Evolutionary conservation across 768 basidiomycete genomes (phyloP), one percentile per base, ranked within the genome.

Genomic region (Hebeloma cylindrosporum): DNA sequence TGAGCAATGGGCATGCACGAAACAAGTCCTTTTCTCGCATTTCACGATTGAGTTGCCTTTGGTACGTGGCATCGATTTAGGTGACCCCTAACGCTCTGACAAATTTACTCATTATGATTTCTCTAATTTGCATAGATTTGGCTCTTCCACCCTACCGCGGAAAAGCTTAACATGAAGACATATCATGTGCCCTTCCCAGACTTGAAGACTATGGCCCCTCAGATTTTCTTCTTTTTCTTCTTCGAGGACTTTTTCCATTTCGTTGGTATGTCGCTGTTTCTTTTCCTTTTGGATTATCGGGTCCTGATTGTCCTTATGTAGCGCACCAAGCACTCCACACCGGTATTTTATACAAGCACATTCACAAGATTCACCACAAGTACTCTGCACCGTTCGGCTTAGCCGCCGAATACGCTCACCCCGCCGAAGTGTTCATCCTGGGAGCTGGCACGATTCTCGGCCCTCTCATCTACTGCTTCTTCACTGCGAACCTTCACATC

Each of bases 161-260:
- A 92, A 59, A 63, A 70, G 32, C 75, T 95, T 46, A 94, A 92
- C 53, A 93, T 99, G 89, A 63, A 77, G 26, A 99, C 95, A 0
- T 88, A 88, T 69, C 86, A 96, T 51, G 88, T 98, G 2, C 95
- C 96, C 1, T 90, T 99, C 72, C 89, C 96, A 0, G 62, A 79
- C 0, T 73, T 77, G 66, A 73, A 71, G 54, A 74, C 74, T 5
- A 87, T 94, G 77, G 65, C 72, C 3, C 83, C 78, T 13, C 94
- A 95, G 64, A 67, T 96, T 40, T 79, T 79, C 23, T 67, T 92
- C 50, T 98, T 98, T 75, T 96, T 98, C 67, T 74, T 95, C 62
- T 90, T 96, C 52, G 96, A 99, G 69, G 95, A 97, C 65, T 80
- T 86, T 58, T 97, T 88, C 78, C 95, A 99, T 68, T 97, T 85